Evolutionary conservation across 2,329 filamentous ascomycete genomes (phyloP).

Genomic region (Phaeosphaeria sp.): DNA sequence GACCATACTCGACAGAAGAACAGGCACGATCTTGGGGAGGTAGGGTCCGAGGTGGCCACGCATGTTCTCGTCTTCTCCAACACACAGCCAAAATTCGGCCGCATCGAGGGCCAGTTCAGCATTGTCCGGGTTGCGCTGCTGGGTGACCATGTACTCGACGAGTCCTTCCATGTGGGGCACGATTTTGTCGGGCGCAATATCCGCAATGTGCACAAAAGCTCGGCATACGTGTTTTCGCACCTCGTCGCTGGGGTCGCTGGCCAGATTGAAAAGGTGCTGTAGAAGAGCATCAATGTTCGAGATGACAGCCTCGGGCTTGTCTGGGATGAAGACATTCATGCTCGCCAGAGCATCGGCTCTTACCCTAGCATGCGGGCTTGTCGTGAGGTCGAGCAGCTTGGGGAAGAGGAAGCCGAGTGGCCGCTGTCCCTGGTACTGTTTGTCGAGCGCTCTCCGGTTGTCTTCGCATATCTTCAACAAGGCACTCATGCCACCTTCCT

Average conservation of each 20-base stretch:
- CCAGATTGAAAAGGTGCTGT: slow-evolving; percentile 80
- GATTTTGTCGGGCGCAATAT: slow-evolving; percentile 88
- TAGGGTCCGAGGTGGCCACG: slow-evolving; percentile 79
- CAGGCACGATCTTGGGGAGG: slow-evolving; percentile 84
- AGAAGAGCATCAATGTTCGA: slow-evolving; percentile 82
- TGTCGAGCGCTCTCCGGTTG: slow-evolving; percentile 84
- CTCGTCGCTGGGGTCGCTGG: slow-evolving; percentile 77
- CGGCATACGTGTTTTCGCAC: slow-evolving; percentile 93
- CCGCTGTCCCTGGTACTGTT: slow-evolving; percentile 85
- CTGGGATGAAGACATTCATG: slow-evolving; percentile 90
- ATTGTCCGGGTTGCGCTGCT: slow-evolving; percentile 82
- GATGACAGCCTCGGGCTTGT: slow-evolving; percentile 82
- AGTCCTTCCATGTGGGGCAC: slow-evolving; percentile 85
- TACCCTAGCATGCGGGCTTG: slow-evolving; percentile 77
- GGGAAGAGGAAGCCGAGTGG: slow-evolving; percentile 89
- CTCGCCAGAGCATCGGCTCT: slow-evolving; percentile 79
- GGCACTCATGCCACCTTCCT: slow-evolving; percentile 93
- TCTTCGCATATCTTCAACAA: slow-evolving; percentile 97
- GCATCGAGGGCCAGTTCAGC: slow-evolving; percentile 92
- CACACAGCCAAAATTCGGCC: slow-evolving; percentile 95
- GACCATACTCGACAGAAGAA: slow-evolving; percentile 92
- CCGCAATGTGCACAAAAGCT: slow-evolving; percentile 89
- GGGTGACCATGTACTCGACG: slow-evolving; percentile 89
- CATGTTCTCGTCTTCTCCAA: slow-evolving; percentile 84
- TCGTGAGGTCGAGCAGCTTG: slow-evolving; percentile 86